phyloP scores from a whole-genome alignment of 768 basidiomycete species.

The Lentinula raphanica region DNA sequence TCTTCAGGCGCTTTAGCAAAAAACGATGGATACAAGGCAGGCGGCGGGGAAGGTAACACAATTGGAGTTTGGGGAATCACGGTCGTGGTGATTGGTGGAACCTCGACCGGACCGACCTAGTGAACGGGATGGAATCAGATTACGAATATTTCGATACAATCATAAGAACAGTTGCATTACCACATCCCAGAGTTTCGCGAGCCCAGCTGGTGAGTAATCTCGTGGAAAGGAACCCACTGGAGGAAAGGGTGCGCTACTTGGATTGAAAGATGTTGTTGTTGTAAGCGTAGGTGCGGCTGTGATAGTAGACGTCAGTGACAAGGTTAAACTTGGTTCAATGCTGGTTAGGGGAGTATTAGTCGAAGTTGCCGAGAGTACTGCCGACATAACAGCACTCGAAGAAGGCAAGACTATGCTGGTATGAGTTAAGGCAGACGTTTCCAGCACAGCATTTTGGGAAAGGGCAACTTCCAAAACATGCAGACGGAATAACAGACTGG shows the following conservation, averaged over 20 bases:
- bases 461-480: neutral
- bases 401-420: neutral
- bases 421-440: neutral
- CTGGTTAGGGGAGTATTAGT: neutral
- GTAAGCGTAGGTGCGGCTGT: neutral
- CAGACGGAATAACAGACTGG: neutral
- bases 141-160: neutral
- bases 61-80: constrained; percentile 31
- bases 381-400: neutral
- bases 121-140: neutral
- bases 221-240: constrained; percentile 34
- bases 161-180: constrained; percentile 16
- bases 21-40: constrained; percentile 41
- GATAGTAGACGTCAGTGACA: neutral
- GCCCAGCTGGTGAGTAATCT: constrained; percentile 34
- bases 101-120: constrained; percentile 38
- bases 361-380: neutral
- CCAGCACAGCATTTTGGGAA: neutral
- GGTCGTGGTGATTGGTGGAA: constrained; percentile 43
- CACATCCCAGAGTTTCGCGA: constrained; percentile 37
- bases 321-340: neutral
- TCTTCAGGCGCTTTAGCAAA: constrained; percentile 38
- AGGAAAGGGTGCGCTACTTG: constrained; percentile 25
- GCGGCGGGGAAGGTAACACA: constrained; percentile 37
- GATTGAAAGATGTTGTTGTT: neutral